These are phyloP conservation scores for Colletotrichum incanum DNA, from an alignment of 2,329 filamentous ascomycete species.

Conservation along the genomic window DNA sequence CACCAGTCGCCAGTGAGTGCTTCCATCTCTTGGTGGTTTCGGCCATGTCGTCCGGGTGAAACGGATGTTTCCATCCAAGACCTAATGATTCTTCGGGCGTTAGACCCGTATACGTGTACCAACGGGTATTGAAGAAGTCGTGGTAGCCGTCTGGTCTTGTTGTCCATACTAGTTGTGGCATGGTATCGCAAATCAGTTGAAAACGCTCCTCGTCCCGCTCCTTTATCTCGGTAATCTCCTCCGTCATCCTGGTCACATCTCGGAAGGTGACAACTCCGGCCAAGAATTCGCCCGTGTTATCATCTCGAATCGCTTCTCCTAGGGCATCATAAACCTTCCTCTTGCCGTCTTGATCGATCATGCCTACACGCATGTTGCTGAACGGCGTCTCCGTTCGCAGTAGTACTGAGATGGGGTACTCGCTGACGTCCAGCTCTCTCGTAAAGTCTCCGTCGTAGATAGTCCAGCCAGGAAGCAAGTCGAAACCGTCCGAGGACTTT, in stretches of 20 bases:
- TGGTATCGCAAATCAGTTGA: constrained; percentile 81
- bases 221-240: constrained; percentile 79
- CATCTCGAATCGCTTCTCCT: constrained; percentile 78
- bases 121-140: constrained; percentile 84
- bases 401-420: constrained; percentile 78
- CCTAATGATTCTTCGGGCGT: constrained; percentile 75
- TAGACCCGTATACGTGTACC: constrained; percentile 85
- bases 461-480: constrained; percentile 73
- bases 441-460: constrained; percentile 79
- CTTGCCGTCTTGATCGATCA: constrained; percentile 69
- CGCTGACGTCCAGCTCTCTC: constrained; percentile 67
- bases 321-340: constrained; percentile 75
- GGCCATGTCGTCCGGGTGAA: constrained; percentile 79
- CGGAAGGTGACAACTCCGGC: constrained; percentile 81
- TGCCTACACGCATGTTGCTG: constrained; percentile 72
- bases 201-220: constrained; percentile 82
- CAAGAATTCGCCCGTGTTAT: constrained; percentile 78
- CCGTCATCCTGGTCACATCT: constrained; percentile 79
- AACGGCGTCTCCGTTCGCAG: constrained; percentile 75
- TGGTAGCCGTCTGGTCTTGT: constrained; percentile 75
- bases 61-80: constrained; percentile 73
- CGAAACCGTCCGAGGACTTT: constrained; percentile 62
- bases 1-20: constrained; percentile 76
- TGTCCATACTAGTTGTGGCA: constrained; percentile 83
- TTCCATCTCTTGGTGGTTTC: constrained; percentile 72